Percentiles rank a stretch among this genome's conserved stretches.
Evolutionary conservation across 2,329 filamentous ascomycete genomes (phyloP).

Genomic region (Trichoderma lentiforme): DNA sequence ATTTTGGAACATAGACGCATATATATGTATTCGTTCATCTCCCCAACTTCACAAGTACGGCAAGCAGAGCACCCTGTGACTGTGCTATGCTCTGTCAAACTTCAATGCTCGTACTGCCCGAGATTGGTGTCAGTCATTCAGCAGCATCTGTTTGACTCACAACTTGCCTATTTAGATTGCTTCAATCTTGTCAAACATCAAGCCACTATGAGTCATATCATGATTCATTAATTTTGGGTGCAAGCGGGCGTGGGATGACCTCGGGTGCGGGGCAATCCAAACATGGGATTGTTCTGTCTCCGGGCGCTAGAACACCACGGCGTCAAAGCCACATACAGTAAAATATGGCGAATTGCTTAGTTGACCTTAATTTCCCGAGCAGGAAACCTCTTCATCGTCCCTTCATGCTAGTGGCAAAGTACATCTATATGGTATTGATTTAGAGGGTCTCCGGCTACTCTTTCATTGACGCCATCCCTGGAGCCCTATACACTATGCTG

Average conservation of each 20-base stretch:
- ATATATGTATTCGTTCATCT: neutral
- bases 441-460: too few relatives aligned
- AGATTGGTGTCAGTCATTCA: neutral
- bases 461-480: too few relatives aligned
- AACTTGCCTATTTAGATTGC: neutral
- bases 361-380: too few relatives aligned
- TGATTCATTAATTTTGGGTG: neutral
- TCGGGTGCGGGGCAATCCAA: neutral
- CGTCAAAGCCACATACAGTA: neutral
- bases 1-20: neutral
- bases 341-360: neutral
- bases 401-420: too few relatives aligned
- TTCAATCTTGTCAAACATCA: neutral
- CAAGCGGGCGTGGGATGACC: neutral
- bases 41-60: too few relatives aligned
- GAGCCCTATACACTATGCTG: too few relatives aligned
- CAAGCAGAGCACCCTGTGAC: neutral
- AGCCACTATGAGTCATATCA: neutral
- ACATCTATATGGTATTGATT: too few relatives aligned
- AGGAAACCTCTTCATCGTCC: too few relatives aligned
- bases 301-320: neutral
- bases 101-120: neutral
- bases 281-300: neutral
- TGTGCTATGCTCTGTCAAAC: neutral
- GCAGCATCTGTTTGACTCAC: conserved; percentile 5